These are phyloP conservation scores for Leccinum subgranulosum DNA, from an alignment of 768 basidiomycete genomes.

Conservation along the genomic window DNA sequence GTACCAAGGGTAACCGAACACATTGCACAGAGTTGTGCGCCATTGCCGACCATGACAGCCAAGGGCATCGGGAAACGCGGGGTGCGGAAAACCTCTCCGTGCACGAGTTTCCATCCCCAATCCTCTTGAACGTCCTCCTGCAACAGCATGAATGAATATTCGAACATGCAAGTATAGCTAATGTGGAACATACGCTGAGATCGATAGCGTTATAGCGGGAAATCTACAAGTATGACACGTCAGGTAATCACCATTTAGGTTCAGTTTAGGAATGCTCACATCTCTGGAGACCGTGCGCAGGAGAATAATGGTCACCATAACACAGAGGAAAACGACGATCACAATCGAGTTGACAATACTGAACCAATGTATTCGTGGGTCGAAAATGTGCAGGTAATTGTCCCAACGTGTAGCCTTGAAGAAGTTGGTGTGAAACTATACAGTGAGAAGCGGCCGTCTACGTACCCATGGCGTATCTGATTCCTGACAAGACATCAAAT, in stretches of 20 bases:
- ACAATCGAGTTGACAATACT: constrained; percentile 90
- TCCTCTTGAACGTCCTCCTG: constrained; percentile 97
- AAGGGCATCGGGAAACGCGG: constrained; percentile 75
- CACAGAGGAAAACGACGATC: constrained; percentile 86
- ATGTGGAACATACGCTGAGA: constrained; percentile 58
- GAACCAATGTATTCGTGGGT: constrained; percentile 96
- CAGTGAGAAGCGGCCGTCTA: not conserved
- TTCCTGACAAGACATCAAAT: constrained; percentile 45
- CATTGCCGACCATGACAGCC: constrained; percentile 84
- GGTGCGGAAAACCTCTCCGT: constrained; percentile 92
- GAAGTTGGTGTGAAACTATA: constrained; percentile 9
- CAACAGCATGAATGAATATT: not conserved
- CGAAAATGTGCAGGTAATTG: constrained; percentile 90
- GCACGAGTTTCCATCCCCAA: constrained; percentile 97
- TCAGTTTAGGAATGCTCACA: constrained; percentile 39
- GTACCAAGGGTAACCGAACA: constrained; percentile 80
- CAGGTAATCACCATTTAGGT: not conserved
- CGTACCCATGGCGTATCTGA: constrained; percentile 82
- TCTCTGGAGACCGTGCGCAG: constrained; percentile 85
- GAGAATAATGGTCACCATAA: constrained; percentile 92
- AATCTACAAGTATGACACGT: constrained; percentile 9
- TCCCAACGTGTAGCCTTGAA: constrained; percentile 92
- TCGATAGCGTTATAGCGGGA: constrained; percentile 91
- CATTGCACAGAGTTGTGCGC: constrained; percentile 65
- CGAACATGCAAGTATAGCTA: not conserved